Percentiles rank a stretch among this genome's conserved stretches.
Conservation (phyloP, 1,284 basidiomycete genomes). For the Rhodofomes roseus region DNA sequence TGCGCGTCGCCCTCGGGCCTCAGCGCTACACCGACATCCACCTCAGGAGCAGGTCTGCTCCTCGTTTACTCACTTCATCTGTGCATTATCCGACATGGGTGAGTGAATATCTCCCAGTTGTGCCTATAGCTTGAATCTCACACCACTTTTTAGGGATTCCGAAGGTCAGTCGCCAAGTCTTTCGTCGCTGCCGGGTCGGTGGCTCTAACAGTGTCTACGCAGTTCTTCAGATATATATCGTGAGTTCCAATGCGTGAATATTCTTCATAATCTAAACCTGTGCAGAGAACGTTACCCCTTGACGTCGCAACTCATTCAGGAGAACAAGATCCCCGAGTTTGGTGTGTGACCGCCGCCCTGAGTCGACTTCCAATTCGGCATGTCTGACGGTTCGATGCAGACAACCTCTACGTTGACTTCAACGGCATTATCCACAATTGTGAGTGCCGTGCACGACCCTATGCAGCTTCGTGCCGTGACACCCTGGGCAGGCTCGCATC, state of each 20-base stretch:
- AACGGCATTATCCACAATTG: conserved; percentile 99
- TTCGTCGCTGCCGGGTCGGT: neutral
- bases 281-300: conserved; percentile 93
- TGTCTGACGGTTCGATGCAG: conserved; percentile 32
- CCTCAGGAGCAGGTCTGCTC: neutral
- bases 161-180: conserved; percentile 14
- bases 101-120: neutral
- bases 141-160: conserved; percentile 15
- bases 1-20: too few relatives aligned
- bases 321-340: conserved; percentile 96
- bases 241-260: conserved; percentile 34
- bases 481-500: conserved; percentile 68
- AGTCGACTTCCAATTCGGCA: conserved; percentile 10
- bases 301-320: conserved; percentile 95
- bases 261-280: conserved; percentile 6
- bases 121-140: neutral
- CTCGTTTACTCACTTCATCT: neutral
- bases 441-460: conserved; percentile 30
- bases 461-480: neutral
- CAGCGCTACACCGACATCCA: neutral
- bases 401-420: conserved; percentile 93
- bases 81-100: neutral
- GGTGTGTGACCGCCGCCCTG: conserved; percentile 45
- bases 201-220: neutral
- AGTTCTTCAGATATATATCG: conserved; percentile 88